Evolutionary conservation across 305 asterid genomes (phyloP).

Genomic region (Fraxinus velutina): DNA sequence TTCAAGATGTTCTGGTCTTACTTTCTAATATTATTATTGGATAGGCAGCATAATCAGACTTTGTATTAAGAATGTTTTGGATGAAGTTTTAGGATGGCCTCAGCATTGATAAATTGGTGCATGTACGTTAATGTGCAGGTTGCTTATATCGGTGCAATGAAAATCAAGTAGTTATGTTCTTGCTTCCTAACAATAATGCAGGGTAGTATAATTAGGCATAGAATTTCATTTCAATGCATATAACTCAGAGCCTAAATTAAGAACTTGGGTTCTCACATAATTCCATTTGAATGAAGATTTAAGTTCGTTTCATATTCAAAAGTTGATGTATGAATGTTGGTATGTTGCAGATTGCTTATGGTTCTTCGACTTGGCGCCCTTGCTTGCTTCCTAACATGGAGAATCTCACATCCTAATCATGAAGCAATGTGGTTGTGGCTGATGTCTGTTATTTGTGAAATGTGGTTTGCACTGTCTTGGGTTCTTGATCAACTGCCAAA

Average conservation of each 20-base stretch:
- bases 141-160: not conserved
- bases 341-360: conserved; percentile 54
- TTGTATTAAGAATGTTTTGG: not conserved
- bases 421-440: conserved; percentile 91
- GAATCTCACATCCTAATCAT: conserved; percentile 73
- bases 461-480: conserved; percentile 94
- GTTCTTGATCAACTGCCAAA: conserved; percentile 85
- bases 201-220: not conserved
- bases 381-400: conserved; percentile 77
- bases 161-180: not conserved
- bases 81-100: not conserved
- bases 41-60: not conserved
- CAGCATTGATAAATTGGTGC: not conserved
- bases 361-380: conserved; percentile 72
- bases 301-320: not conserved
- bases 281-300: not conserved
- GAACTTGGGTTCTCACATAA: not conserved
- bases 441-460: conserved; percentile 80
- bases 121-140: conserved; percentile 15
- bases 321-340: not conserved
- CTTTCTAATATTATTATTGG: not conserved
- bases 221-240: not conserved
- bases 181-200: not conserved
- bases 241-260: not conserved
- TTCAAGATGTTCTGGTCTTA: not conserved